Evolutionary conservation across 805 yeast species (phyloP), one percentile per base, ranked within the genome.

Genomic region (Phaffomyces antillensis): DNA sequence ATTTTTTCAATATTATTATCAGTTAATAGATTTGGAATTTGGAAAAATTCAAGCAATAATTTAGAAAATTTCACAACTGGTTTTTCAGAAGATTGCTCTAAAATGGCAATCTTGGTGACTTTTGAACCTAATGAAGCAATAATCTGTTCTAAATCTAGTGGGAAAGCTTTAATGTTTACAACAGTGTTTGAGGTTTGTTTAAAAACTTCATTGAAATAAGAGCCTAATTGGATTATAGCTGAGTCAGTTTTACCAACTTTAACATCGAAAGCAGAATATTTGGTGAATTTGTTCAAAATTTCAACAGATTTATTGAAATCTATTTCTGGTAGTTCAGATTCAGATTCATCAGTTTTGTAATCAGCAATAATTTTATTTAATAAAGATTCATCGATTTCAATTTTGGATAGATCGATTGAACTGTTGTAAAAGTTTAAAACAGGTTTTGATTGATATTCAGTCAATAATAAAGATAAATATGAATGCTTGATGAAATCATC

Each of bases 1-100:
- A 77, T 65, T 56, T 75, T 74, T 42, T 67, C 63, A 52, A 79
- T 68, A 53, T 70, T 63, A 61, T 71, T 64, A 58, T 70, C 62
- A 52, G 66, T 61, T 49, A 84, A 60, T 41, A 66, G 47, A 53
- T 70, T 60, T 64, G 75, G 68, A 41, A 78, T 77, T 41, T 79
- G 74, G 62, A 89, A 77, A 52, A 88, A 77, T 58, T 89, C 96
- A 52, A 89, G 74, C 52, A 84, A 70, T 36, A 89, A 69, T 4
- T 91, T 87, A 15, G 85, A 77, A 64, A 85, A 81, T n/a, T 66
- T 65, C 10, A 69, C 63, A 9, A 56, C 44, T n/a, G 54, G 51
- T 36, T 52, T 54, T 23, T 47, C 42, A 15, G 53, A 52, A 13
- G 73, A 64, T 36, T 83, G 70, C 66, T 89, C 95, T 58, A 86